These are phyloP conservation scores for Secale cereale DNA, from an alignment of 176 grass and related monocot genomes.

Conservation along the genomic window DNA sequence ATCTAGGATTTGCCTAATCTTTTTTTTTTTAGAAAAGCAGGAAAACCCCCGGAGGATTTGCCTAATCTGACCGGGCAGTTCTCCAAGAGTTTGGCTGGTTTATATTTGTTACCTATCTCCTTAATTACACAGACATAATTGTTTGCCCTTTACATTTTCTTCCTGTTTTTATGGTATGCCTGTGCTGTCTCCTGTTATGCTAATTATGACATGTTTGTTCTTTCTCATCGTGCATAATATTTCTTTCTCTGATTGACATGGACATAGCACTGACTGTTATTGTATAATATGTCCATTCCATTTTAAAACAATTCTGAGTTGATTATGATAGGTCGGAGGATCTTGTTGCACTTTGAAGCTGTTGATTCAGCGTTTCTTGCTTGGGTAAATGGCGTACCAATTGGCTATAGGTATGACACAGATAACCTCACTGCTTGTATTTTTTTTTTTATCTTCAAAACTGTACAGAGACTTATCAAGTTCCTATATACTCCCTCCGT, in stretches of 20 bases:
- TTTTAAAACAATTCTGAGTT: constrained; percentile 8
- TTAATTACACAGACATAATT: not conserved
- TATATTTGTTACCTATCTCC: not conserved
- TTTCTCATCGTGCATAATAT: not conserved
- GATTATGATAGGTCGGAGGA: constrained; percentile 69
- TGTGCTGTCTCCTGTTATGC: not conserved
- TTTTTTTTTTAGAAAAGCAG: too few species aligned
- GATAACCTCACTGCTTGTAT: not conserved
- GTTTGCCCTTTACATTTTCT: not conserved
- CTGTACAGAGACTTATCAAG: not conserved
- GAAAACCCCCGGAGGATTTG: too few species aligned
- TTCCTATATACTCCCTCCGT: too few species aligned
- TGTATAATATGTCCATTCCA: not conserved
- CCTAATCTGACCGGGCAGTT: not conserved
- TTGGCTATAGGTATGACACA: constrained; percentile 83
- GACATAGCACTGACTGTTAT: not conserved
- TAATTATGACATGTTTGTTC: constrained; percentile 4
- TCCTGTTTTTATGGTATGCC: not conserved
- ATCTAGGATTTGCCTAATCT: not conserved
- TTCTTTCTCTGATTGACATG: not conserved
- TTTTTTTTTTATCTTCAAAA: not conserved
- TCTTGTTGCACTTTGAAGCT: constrained; percentile 95
- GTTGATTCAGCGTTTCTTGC: constrained; percentile 90
- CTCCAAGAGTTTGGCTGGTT: not conserved
- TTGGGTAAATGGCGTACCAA: constrained; percentile 82